Percentiles rank a stretch among this genome's conserved stretches.
Conservation (phyloP, 2,329 filamentous ascomycete species). For the Fusarium avenaceum region DNA sequence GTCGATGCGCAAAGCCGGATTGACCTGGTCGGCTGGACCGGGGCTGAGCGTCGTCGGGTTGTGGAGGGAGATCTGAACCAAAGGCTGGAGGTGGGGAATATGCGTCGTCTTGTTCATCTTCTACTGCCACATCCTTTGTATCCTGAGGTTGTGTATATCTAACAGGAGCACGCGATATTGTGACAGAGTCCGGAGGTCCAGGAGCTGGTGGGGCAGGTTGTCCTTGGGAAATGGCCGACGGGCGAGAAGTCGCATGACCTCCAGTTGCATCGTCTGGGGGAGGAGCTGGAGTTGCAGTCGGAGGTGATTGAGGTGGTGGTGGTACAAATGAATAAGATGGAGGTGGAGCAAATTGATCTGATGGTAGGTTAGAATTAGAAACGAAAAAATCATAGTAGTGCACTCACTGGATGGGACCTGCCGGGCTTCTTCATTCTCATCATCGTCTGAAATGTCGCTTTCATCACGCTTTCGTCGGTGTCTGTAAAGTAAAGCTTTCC, state of each 20-base stretch:
- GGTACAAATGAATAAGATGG: slow-evolving; percentile 69
- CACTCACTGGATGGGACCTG: slow-evolving; percentile 53
- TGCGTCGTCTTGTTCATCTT: slow-evolving; percentile 59
- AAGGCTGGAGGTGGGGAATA: slow-evolving; percentile 63
- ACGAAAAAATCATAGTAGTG: background rate
- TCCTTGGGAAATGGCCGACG: slow-evolving; percentile 68
- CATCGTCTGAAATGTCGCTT: slow-evolving; percentile 56
- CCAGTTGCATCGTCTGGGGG: slow-evolving; percentile 72
- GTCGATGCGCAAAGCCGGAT: slow-evolving; percentile 84
- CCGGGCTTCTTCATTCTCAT: slow-evolving; percentile 54
- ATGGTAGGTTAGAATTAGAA: slow-evolving; percentile 35
- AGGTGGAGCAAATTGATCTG: slow-evolving; percentile 73
- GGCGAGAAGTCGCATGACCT: slow-evolving; percentile 77
- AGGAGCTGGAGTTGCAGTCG: slow-evolving; percentile 61
- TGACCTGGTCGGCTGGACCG: slow-evolving; percentile 81
- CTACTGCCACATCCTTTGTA: slow-evolving; percentile 53
- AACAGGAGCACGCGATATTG: slow-evolving; percentile 83
- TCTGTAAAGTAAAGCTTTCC: slow-evolving; percentile 85
- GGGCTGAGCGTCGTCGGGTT: slow-evolving; percentile 52
- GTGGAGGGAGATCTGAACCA: slow-evolving; percentile 58
- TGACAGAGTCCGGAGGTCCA: slow-evolving; percentile 62
- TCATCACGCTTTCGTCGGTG: slow-evolving; percentile 67
- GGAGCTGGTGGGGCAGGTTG: slow-evolving; percentile 53
- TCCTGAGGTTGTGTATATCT: slow-evolving; percentile 68
- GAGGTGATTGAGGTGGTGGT: slow-evolving; percentile 64